Conservation (phyloP, 805 yeast genomes). For the Candida maris region DNA sequence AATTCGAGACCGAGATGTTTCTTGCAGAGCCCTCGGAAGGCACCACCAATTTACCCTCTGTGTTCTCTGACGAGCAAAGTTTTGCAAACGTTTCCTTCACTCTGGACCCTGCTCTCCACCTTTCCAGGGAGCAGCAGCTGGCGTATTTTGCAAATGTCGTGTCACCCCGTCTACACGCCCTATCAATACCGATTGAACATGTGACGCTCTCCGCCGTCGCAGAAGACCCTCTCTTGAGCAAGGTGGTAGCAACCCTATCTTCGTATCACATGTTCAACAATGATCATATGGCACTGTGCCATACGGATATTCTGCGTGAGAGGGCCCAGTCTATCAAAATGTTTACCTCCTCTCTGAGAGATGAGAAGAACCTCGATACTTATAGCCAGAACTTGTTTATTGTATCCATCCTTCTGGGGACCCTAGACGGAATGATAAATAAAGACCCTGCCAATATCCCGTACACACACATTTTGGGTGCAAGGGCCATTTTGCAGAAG, state of each 20-base stretch:
- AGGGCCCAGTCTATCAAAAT: conserved; percentile 15
- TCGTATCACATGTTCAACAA: conserved; percentile 21
- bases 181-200: conserved; percentile 13
- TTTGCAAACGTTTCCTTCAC: too few relatives aligned
- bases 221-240: conserved; percentile 16
- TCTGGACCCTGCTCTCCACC: too few relatives aligned
- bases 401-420: conserved; percentile 23
- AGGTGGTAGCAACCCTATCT: conserved; percentile 20
- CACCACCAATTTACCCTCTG: too few relatives aligned
- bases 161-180: conserved; percentile 25
- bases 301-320: conserved; percentile 6
- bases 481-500: conserved; percentile 21
- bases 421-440: conserved; percentile 26
- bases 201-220: conserved; percentile 3
- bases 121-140: conserved; percentile 10
- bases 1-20: too few relatives aligned
- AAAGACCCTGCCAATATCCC: conserved; percentile 14
- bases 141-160: conserved; percentile 22
- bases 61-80: too few relatives aligned
- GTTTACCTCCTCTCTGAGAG: conserved; percentile 9
- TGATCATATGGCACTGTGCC: conserved; percentile 5
- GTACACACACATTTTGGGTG: conserved; percentile 23
- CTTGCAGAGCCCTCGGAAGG: too few relatives aligned
- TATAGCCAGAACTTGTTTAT: conserved; percentile 14
- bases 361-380: conserved; percentile 1